Evolutionary conservation across 2,329 filamentous ascomycete species (phyloP).

Genomic region (Aspergillus eucalypticola): DNA sequence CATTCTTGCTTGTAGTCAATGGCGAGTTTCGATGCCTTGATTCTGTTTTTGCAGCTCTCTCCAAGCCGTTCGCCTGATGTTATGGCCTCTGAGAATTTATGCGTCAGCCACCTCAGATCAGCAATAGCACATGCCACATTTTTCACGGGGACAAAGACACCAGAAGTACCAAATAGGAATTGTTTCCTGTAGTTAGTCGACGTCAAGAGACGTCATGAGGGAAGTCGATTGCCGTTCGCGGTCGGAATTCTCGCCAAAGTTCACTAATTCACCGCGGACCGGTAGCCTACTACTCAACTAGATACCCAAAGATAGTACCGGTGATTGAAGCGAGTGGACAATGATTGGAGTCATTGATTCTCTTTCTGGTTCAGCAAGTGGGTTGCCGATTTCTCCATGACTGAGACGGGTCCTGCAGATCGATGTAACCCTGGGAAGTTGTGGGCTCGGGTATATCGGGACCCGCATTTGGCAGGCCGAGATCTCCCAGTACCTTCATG

Average conservation of each 20-base stretch:
- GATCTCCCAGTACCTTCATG: no score
- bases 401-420: no score
- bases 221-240: neutral
- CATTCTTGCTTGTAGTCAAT: neutral
- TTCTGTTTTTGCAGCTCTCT: neutral
- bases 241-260: neutral
- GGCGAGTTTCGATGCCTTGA: neutral
- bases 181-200: neutral
- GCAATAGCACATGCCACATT: neutral
- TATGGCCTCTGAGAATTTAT: no score
- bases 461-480: no score
- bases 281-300: no score
- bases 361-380: neutral
- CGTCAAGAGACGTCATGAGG: constrained; percentile 3
- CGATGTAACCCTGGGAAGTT: neutral
- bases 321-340: no score
- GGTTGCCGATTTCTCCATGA: neutral
- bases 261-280: no score
- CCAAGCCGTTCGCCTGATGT: neutral
- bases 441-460: no score
- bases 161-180: no score
- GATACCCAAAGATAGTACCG: no score
- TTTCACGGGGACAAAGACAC: neutral
- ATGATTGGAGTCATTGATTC: neutral
- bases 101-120: neutral